These are phyloP conservation scores for Penicillium silybi DNA, from an alignment of 495 filamentous ascomycete species.

Conservation along the genomic window DNA sequence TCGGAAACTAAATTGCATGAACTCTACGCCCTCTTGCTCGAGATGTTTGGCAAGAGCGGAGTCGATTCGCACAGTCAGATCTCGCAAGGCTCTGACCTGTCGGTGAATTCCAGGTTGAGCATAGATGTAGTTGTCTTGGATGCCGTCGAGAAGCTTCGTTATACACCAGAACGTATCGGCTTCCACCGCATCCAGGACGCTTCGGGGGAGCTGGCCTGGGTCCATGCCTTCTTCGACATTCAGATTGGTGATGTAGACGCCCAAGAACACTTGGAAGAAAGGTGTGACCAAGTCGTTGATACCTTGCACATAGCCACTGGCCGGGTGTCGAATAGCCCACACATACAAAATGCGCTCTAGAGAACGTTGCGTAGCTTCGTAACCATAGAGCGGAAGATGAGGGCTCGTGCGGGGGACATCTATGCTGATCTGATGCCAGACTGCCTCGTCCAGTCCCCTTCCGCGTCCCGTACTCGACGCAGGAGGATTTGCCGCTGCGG, in stretches of 20 bases:
- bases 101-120: constrained; percentile 95
- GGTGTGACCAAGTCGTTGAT: constrained; percentile 98
- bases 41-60: constrained; percentile 79
- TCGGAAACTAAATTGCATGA: constrained; percentile 97
- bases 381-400: constrained; percentile 89
- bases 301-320: constrained; percentile 95
- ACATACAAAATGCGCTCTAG: constrained; percentile 93
- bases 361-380: constrained; percentile 91
- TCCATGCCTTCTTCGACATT: constrained; percentile 94
- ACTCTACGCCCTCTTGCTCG: constrained; percentile 86
- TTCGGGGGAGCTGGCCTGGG: constrained; percentile 83
- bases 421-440: constrained; percentile 99
- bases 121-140: constrained; percentile 98
- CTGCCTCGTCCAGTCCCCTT: constrained; percentile 84
- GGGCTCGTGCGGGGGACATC: constrained; percentile 97
- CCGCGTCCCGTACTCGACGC: constrained; percentile 43
- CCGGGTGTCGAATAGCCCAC: constrained; percentile 96
- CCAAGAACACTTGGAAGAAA: constrained; percentile 96
- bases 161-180: constrained; percentile 98
- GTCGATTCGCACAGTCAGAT: constrained; percentile 89
- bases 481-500: constrained; percentile 29
- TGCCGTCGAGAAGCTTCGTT: constrained; percentile 93
- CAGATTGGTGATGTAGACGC: constrained; percentile 87
- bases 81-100: constrained; percentile 81
- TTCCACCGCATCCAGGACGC: constrained; percentile 94